Percentiles rank a stretch among this genome's conserved stretches.
Evolutionary conservation across 2,329 filamentous ascomycete species (phyloP).

Genomic region (Pseudogymnoascus sp.): DNA sequence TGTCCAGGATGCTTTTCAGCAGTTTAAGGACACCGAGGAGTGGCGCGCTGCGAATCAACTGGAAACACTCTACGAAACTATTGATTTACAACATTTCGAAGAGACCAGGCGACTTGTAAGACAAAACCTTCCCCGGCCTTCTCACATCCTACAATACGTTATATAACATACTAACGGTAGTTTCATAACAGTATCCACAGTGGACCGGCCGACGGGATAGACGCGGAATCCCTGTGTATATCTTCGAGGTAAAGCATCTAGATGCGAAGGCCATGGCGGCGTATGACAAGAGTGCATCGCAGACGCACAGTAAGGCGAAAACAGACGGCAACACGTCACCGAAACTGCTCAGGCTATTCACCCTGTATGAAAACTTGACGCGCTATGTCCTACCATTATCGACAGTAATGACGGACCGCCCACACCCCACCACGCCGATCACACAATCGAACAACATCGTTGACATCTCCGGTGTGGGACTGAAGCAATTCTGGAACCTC

Average conservation of each 20-base stretch:
- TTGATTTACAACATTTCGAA: slow-evolving; percentile 79
- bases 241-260: slow-evolving; percentile 78
- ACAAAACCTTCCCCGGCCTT: slow-evolving; percentile 10
- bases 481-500: slow-evolving; percentile 94
- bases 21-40: slow-evolving; percentile 82
- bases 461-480: slow-evolving; percentile 76
- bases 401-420: slow-evolving; percentile 64
- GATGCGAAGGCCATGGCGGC: slow-evolving; percentile 71
- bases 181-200: slow-evolving; percentile 65
- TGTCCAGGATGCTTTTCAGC: slow-evolving; percentile 65
- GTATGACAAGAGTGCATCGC: slow-evolving; percentile 59
- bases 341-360: slow-evolving; percentile 78
- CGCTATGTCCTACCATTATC: slow-evolving; percentile 80
- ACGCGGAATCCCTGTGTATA: slow-evolving; percentile 84
- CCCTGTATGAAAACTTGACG: slow-evolving; percentile 86
- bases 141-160: slow-evolving; percentile 5
- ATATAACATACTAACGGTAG: slow-evolving; percentile 18
- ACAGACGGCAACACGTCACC: slow-evolving; percentile 58
- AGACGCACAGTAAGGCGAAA: slow-evolving; percentile 51
- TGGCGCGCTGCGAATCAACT: slow-evolving; percentile 78
- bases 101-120: slow-evolving; percentile 65
- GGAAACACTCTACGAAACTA: slow-evolving; percentile 73
- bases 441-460: slow-evolving; percentile 93
- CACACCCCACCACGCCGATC: slow-evolving; percentile 72
- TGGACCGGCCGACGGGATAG: slow-evolving; percentile 88